Base-by-base conservation (phyloP, 306 rosid genomes). In the Myrica gale region DNA sequence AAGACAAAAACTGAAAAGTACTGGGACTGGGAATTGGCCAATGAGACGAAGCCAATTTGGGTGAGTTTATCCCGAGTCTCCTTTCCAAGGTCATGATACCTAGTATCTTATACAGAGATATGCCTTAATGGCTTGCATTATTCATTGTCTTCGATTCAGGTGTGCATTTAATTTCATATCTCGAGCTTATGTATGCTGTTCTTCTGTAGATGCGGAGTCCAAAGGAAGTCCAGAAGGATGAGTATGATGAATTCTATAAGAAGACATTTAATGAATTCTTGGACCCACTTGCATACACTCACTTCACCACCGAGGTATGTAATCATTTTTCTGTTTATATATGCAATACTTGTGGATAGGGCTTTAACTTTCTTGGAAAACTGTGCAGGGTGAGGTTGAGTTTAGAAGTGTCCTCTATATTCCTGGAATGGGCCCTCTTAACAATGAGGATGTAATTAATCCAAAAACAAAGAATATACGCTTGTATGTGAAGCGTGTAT, bases 11-110 rank as follows among this genome's bases (percentile, higher is more conserved):
- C 98, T 54, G 99, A 92, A 84, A 96, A 96, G 83, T 96, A 90
- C 76, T 92, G 97, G 99, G 99, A 96, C 83, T 96, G 98, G 99
- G 99, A 90, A 81, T 81, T 96, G 76, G 85, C 92, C 74, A 96
- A 96, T 73, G 98, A 92, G 82, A 92, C 99, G 50, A 92, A 96
- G 85, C 98, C 99, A 78, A 88, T 96, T 71, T 96, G 99, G 99
- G 99, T 92, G 84, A 88, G 99, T 87, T 82, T 6, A 53, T 52
- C 71, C 17, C 61, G n/a, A 60, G 23, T 82, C 42, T 77, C 53
- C 53, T 72, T 81, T 74, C 47, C 48, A 53, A 50, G 68, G 20
- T 67, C 65, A 53, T 47, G 6, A 48, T 21, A 17, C 71, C 41
- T 42, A 66, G 21, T 66, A 7, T 66, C 70, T 41, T 66, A 16